Base-by-base conservation (phyloP, 306 rosid species). In the Quercus rubra region DNA sequence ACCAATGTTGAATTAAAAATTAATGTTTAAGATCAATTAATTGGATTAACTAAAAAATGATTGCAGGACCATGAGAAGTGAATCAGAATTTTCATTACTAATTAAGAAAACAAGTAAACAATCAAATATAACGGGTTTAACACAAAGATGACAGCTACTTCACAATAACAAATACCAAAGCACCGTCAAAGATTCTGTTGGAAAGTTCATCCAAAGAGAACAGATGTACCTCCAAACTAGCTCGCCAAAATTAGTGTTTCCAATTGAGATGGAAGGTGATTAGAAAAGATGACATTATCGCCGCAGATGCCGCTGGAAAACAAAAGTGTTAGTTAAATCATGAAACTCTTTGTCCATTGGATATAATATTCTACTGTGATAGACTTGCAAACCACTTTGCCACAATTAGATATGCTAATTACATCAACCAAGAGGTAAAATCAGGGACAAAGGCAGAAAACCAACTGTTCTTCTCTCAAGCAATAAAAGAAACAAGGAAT, bases 251-350 rank as follows among this genome's bases (percentile, higher is more conserved):
- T 46, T 73, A 35, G 2, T 18, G 12, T 77, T 55, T 73, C 74
- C 54, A 67, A 74, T 73, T 66, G 87, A 81, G 73, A 38, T 69
- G 77, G 27, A 59, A 17, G 70, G 78, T 71, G 49, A 61, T 70
- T 57, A 35, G 19, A 17, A 74, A 61, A 61, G 73, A 56, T 52
- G 78, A 46, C 20, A 83, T 64, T 85, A 86, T 83, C 88, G 86
- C 66, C 94, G 88, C 18, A 93, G 81, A 68, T 87, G 91, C 70
- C 96, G 92, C 97, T 91, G 96, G 74, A 87, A 78, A 82, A 38
- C 62, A 23, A 79, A 41, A 84, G 43, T 33, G 52, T 35, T 33
- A n/a, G 43, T 78, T 70, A 70, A 41, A 73, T 70, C 55, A 83
- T 27, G 1, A 59, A 59, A 82, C 73, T 21, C 59, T 74, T 49